Percentiles rank a stretch among this genome's conserved stretches.
Evolutionary conservation across 2,329 filamentous ascomycete genomes (phyloP).

Genomic region (Aspergillus versicolor): DNA sequence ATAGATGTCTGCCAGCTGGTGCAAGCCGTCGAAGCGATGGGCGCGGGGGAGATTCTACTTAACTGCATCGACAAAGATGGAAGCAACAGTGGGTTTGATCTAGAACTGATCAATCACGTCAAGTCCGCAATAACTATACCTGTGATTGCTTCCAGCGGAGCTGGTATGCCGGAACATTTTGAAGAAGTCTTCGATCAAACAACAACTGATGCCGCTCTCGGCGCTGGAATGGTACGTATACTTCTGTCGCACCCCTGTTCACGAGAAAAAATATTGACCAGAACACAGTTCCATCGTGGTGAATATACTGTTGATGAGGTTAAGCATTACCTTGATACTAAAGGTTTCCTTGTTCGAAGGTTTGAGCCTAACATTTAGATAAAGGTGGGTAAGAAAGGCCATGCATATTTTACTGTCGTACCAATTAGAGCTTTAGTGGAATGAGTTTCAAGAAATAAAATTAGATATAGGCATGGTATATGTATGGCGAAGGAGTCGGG

Average conservation of each 20-base stretch:
- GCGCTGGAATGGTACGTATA: constrained; percentile 77
- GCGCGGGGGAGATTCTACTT: constrained; percentile 86
- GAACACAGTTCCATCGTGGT: constrained; percentile 73
- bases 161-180: constrained; percentile 85
- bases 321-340: constrained; percentile 73
- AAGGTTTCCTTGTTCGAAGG: constrained; percentile 74
- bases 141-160: constrained; percentile 92
- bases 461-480: neutral
- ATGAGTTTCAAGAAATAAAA: neutral
- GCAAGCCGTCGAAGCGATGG: constrained; percentile 91
- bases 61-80: constrained; percentile 99
- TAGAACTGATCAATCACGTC: constrained; percentile 85
- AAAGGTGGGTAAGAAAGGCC: neutral
- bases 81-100: constrained; percentile 89
- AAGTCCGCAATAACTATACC: constrained; percentile 86
- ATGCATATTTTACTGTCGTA: neutral
- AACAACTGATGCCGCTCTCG: constrained; percentile 84
- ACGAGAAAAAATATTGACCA: constrained; percentile 12
- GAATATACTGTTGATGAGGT: constrained; percentile 95
- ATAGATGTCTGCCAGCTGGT: constrained; percentile 87
- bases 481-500: too few relatives aligned
- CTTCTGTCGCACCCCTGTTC: neutral
- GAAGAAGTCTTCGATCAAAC: constrained; percentile 85
- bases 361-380: constrained; percentile 57
- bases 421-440: neutral